A percentile compares a stretch with the other conserved stretches of the same genome.
Conservation (phyloP, 768 basidiomycete species). For the Leucosporidium yakuticum region DNA sequence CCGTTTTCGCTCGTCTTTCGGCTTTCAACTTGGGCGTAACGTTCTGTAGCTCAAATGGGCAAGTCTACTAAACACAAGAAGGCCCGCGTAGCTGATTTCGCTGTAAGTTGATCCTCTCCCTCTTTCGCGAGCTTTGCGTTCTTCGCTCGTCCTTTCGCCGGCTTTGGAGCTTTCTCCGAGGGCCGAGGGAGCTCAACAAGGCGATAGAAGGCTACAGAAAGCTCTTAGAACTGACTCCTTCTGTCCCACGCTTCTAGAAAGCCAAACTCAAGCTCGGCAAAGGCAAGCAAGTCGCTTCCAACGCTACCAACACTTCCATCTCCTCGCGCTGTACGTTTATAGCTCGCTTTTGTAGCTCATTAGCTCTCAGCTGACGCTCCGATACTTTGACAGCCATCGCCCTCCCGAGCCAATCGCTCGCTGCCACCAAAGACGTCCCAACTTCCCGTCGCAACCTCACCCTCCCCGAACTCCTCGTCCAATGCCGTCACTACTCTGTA, state of each 20-base stretch:
- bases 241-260: conserved; percentile 56
- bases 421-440: conserved; percentile 53
- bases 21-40: too few species aligned
- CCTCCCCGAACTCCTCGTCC: conserved; percentile 66
- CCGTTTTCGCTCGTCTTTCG: too few species aligned
- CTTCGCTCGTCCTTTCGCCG: not conserved
- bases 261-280: conserved; percentile 94
- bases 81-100: conserved; percentile 82
- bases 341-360: not conserved
- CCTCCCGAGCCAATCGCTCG: conserved; percentile 76
- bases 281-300: conserved; percentile 71
- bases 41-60: conserved; percentile 53
- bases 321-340: conserved; percentile 75
- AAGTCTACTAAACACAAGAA: conserved; percentile 73
- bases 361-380: too few species aligned
- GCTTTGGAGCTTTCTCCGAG: not conserved
- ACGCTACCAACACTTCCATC: conserved; percentile 93
- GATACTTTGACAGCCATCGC: conserved; percentile 63
- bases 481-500: conserved; percentile 76
- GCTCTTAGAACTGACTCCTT: too few species aligned
- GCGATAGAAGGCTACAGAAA: not conserved
- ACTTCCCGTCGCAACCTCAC: conserved; percentile 70
- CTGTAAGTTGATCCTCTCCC: conserved; percentile 48
- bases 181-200: not conserved
- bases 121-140: not conserved